phyloP scores from a whole-genome alignment of 2,329 filamentous ascomycete species.

The Arthrobotrys sphaeroides region DNA sequence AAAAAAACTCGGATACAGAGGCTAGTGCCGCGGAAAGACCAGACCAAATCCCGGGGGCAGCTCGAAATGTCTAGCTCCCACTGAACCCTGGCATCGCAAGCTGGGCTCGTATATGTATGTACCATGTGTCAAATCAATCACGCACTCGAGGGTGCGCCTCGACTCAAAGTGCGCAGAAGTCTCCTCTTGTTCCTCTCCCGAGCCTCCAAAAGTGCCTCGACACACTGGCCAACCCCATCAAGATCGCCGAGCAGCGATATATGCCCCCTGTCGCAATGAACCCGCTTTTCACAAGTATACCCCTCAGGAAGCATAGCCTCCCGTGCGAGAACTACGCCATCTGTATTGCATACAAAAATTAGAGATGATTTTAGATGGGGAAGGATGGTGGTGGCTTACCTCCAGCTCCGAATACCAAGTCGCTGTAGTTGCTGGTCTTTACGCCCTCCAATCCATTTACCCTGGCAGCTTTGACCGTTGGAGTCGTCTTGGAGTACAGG shows the following conservation, averaged over 20 bases:
- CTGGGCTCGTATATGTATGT: no score
- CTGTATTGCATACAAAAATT: conserved; percentile 65
- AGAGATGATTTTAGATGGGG: neutral
- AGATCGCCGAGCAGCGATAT: conserved; percentile 87
- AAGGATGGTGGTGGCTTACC: neutral
- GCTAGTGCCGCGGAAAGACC: neutral
- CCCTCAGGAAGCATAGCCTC: conserved; percentile 86
- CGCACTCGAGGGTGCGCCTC: conserved; percentile 35
- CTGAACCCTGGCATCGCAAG: no score
- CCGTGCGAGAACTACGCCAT: conserved; percentile 85
- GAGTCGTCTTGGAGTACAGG: conserved; percentile 85
- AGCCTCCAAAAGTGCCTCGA: conserved; percentile 66
- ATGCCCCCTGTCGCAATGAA: conserved; percentile 85
- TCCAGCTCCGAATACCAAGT: conserved; percentile 79
- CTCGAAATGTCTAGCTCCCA: neutral
- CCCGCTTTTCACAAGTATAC: conserved; percentile 76
- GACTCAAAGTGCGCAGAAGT: conserved; percentile 30
- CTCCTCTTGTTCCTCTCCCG: conserved; percentile 70
- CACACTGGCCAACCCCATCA: conserved; percentile 77
- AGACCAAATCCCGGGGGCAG: neutral
- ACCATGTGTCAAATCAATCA: neutral
- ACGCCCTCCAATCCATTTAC: conserved; percentile 79
- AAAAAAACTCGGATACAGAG: neutral
- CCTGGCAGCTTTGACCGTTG: conserved; percentile 83
- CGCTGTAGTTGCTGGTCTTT: conserved; percentile 81